phyloP scores from a whole-genome alignment of 768 basidiomycete genomes.

The Mycena floridula region DNA sequence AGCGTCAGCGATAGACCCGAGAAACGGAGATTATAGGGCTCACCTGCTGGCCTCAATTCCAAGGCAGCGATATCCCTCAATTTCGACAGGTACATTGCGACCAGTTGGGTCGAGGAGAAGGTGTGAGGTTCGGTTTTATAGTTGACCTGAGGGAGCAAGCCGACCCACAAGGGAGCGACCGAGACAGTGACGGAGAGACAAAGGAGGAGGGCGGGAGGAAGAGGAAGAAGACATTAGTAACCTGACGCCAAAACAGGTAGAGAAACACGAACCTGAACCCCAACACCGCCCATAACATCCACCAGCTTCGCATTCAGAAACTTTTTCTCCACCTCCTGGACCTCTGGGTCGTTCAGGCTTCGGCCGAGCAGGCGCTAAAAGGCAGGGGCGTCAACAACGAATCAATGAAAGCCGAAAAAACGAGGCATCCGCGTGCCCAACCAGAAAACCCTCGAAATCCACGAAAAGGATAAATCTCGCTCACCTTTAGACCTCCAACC shows the following conservation, averaged over 20 bases:
- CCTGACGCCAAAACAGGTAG: neutral
- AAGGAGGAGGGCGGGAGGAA: too few species aligned
- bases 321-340: slow-evolving; percentile 81
- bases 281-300: slow-evolving; percentile 79
- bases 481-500: slow-evolving; percentile 86
- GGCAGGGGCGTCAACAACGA: too few species aligned
- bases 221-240: too few species aligned
- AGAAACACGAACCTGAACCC: slow-evolving; percentile 63
- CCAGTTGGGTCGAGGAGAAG: slow-evolving; percentile 88
- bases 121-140: slow-evolving; percentile 76
- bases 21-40: too few species aligned
- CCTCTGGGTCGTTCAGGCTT: slow-evolving; percentile 71
- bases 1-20: too few species aligned
- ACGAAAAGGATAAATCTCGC: too few species aligned
- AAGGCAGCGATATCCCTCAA: slow-evolving; percentile 78
- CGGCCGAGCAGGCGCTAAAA: slow-evolving; percentile 88
- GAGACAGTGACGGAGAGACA: too few species aligned
- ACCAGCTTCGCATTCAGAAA: slow-evolving; percentile 84
- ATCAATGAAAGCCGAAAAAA: too few species aligned
- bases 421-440: too few species aligned
- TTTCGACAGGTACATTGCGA: slow-evolving; percentile 87
- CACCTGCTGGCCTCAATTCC: slow-evolving; percentile 86
- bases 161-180: too few species aligned
- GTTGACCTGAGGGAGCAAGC: slow-evolving; percentile 53
- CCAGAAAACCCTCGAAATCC: too few species aligned